Evolutionary conservation across 495 filamentous ascomycete genomes (phyloP).

Genomic region (Letharia columbiana): DNA sequence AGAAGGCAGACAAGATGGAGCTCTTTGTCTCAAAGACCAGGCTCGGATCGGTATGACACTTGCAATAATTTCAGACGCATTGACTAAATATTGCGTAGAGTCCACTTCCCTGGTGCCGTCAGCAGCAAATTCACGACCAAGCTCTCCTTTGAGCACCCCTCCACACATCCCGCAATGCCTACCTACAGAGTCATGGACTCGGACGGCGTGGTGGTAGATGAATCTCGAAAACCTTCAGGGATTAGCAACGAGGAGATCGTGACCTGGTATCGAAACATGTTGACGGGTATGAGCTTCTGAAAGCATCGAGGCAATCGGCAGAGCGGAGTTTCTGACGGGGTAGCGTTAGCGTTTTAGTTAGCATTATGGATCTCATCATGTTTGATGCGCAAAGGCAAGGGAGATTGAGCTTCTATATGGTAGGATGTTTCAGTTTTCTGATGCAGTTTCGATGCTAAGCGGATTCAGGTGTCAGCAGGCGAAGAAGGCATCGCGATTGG

Average conservation of each 20-base stretch:
- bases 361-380: constrained; percentile 91
- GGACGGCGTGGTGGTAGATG: constrained; percentile 69
- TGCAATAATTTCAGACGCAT: neutral
- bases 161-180: constrained; percentile 57
- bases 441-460: neutral
- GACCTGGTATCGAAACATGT: constrained; percentile 59
- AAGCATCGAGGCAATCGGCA: neutral
- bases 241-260: constrained; percentile 60
- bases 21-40: constrained; percentile 58
- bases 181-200: constrained; percentile 85
- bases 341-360: constrained; percentile 41
- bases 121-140: constrained; percentile 81
- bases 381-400: constrained; percentile 79
- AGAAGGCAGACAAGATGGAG: constrained; percentile 37
- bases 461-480: constrained; percentile 64
- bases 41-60: constrained; percentile 48
- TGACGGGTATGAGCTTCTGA: constrained; percentile 41
- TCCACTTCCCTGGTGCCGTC: constrained; percentile 91
- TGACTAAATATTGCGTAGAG: constrained; percentile 35
- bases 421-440: constrained; percentile 24
- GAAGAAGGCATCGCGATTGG: constrained; percentile 93
- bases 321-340: constrained; percentile 10
- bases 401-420: constrained; percentile 93
- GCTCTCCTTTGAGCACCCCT: constrained; percentile 66
- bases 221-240: constrained; percentile 48